Conservation (phyloP, 345 rosid species). For the Citrus inodora region DNA sequence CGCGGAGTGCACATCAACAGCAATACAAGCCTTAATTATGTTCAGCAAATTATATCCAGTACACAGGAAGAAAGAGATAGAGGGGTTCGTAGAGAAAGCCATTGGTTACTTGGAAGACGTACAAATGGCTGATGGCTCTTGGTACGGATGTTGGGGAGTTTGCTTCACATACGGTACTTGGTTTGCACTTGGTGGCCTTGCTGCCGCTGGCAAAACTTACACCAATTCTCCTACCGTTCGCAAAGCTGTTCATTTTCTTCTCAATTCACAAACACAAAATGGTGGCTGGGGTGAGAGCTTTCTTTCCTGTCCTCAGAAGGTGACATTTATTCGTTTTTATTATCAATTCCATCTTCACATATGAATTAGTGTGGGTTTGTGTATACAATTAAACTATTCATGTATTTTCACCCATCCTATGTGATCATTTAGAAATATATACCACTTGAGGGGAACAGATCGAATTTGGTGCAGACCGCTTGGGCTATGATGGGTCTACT, state of each 20-base stretch:
- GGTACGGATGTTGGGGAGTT: constrained; percentile 57
- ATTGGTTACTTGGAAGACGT: constrained; percentile 28
- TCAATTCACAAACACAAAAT: constrained; percentile 24
- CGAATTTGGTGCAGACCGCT: constrained; percentile 41
- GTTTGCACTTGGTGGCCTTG: constrained; percentile 47
- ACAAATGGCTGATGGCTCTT: constrained; percentile 47
- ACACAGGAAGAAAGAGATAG: constrained; percentile 44
- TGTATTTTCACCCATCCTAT: no score
- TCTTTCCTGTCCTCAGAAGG: constrained; percentile 48
- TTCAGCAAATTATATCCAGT: constrained; percentile 44
- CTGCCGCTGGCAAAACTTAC: constrained; percentile 46
- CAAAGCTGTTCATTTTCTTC: constrained; percentile 44
- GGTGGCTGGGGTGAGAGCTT: constrained; percentile 74
- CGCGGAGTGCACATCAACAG: constrained; percentile 51
- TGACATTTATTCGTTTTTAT: neutral
- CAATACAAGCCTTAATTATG: constrained; percentile 35
- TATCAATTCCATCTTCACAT: no score
- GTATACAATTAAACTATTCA: no score
- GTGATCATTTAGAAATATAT: constrained; percentile 23
- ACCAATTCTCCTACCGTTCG: constrained; percentile 28
- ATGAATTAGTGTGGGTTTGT: no score
- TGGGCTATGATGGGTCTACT: constrained; percentile 47
- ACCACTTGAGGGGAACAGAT: constrained; percentile 38
- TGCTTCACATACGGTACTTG: constrained; percentile 49
- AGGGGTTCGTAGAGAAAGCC: constrained; percentile 30